phyloP scores from a whole-genome alignment of 2,329 filamentous ascomycete genomes.

The Penicillium sp. region DNA sequence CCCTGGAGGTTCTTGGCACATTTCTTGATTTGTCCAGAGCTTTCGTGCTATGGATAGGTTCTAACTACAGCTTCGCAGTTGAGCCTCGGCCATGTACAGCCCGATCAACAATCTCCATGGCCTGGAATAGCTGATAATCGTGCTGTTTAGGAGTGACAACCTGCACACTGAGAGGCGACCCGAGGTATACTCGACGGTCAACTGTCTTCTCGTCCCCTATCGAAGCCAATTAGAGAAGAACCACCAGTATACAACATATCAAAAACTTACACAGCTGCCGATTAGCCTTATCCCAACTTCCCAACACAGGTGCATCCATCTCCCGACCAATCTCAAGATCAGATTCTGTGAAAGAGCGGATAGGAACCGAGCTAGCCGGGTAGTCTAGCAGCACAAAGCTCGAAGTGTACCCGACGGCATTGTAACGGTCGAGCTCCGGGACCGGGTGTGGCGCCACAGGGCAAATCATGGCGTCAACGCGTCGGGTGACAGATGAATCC shows the following conservation, averaged over 20 bases:
- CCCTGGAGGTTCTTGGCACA: too few species aligned
- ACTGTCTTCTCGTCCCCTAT: slow-evolving; percentile 49
- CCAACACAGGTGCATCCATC: slow-evolving; percentile 41
- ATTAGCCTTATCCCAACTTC: slow-evolving; percentile 62
- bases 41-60: neutral
- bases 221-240: slow-evolving; percentile 2
- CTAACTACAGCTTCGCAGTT: slow-evolving; percentile 22
- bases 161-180: slow-evolving; percentile 56
- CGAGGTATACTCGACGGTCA: slow-evolving; percentile 54
- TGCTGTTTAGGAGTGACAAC: slow-evolving; percentile 55
- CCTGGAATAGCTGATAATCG: slow-evolving; percentile 53
- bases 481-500: slow-evolving; percentile 10
- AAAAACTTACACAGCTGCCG: slow-evolving; percentile 53
- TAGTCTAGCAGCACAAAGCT: slow-evolving; percentile 63
- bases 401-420: slow-evolving; percentile 61
- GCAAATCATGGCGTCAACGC: slow-evolving; percentile 61
- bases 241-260: neutral
- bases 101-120: slow-evolving; percentile 54
- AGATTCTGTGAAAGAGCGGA: slow-evolving; percentile 48
- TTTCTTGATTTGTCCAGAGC: neutral
- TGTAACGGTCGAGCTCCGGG: slow-evolving; percentile 61
- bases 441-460: slow-evolving; percentile 64
- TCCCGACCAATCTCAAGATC: slow-evolving; percentile 53
- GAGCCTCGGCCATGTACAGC: slow-evolving; percentile 24
- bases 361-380: slow-evolving; percentile 57